A percentile compares a stretch with the other conserved stretches of the same genome.
These are phyloP conservation scores for Linderniella brevidens DNA, from an alignment of 257 asterid species.

Conservation along the genomic window DNA sequence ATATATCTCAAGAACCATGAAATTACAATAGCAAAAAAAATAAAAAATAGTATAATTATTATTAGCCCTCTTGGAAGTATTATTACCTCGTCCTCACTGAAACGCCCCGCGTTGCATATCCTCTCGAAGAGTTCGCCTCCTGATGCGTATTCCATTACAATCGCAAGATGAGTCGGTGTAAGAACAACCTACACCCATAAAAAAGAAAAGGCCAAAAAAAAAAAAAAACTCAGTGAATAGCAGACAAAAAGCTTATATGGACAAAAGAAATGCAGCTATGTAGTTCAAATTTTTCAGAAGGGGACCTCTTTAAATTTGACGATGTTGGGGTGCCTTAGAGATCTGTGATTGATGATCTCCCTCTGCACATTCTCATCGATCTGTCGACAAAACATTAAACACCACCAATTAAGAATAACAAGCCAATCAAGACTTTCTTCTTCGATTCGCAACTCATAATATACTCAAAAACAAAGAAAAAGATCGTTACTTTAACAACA, in stretches of 20 bases:
- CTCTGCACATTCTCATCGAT: constrained; percentile 91
- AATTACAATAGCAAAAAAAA: background rate
- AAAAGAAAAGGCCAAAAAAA: no score
- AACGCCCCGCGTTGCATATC: constrained; percentile 95
- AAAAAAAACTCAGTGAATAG: background rate
- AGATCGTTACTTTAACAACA: no score
- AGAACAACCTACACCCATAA: constrained; percentile 51
- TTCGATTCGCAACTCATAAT: no score
- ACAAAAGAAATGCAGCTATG: constrained; percentile 3
- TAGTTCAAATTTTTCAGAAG: background rate
- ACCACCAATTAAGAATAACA: no score
- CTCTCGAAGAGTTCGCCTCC: constrained; percentile 96
- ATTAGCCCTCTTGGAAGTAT: background rate
- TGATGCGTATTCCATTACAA: constrained; percentile 98
- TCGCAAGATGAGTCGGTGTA: constrained; percentile 93
- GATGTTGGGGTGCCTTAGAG: constrained; percentile 86
- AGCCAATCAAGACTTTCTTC: no score
- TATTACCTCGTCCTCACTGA: constrained; percentile 99
- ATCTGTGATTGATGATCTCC: constrained; percentile 83
- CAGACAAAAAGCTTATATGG: background rate
- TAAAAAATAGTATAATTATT: background rate
- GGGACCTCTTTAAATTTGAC: constrained; percentile 92
- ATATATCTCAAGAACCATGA: background rate
- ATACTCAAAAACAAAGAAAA: no score
- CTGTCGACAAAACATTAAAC: constrained; percentile 16